Conservation (phyloP, 192 early-diverging fungal species). For the Mortierella alpina region DNA sequence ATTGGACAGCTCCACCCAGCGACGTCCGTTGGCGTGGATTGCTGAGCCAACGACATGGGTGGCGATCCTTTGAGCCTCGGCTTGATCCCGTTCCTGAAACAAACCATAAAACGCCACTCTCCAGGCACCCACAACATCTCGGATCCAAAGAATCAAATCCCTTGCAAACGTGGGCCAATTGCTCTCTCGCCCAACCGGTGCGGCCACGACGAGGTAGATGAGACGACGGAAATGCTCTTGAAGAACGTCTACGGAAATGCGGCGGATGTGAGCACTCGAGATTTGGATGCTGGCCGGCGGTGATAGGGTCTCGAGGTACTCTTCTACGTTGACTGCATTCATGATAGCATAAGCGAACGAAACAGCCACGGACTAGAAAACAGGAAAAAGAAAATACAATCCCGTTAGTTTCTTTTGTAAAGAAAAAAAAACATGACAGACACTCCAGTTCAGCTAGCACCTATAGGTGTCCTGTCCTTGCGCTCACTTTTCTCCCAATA, state of each 20-base stretch:
- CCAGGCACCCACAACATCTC: constrained; percentile 53
- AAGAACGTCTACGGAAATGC: constrained; percentile 45
- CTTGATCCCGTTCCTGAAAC: constrained; percentile 43
- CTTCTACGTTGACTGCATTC: constrained; percentile 49
- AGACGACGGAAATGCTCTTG: constrained; percentile 47
- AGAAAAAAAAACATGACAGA: no score
- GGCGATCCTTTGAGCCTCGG: constrained; percentile 48
- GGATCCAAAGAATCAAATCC: constrained; percentile 53
- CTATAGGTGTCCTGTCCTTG: no score
- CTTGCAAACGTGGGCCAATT: constrained; percentile 50
- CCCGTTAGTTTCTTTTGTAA: no score
- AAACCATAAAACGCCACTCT: constrained; percentile 49
- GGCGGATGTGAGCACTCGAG: constrained; percentile 40
- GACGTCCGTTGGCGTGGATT: constrained; percentile 43
- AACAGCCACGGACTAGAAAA: constrained; percentile 37
- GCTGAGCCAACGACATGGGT: constrained; percentile 49
- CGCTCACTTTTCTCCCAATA: background rate
- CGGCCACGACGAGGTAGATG: constrained; percentile 50
- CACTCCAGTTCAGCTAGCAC: no score
- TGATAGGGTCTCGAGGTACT: constrained; percentile 31
- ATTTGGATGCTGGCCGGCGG: constrained; percentile 36
- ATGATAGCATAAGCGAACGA: constrained; percentile 52
- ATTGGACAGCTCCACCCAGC: constrained; percentile 50
- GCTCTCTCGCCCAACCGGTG: constrained; percentile 40
- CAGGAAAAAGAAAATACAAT: background rate